Conservation (phyloP, 768 basidiomycete species). For the Xerocomus brunneocitrinus region DNA sequence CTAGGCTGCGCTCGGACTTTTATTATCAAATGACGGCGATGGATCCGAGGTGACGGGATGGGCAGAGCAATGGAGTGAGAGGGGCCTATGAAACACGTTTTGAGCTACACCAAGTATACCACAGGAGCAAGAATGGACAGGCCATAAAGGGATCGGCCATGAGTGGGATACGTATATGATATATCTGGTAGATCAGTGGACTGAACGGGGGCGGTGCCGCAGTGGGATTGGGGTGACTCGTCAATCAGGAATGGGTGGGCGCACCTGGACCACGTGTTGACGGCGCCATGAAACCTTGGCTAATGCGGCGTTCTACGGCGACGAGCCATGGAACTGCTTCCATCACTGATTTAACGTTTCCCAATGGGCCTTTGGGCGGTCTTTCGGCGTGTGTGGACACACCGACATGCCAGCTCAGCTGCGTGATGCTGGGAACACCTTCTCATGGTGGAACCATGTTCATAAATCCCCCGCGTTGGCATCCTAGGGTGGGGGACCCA, state of each 20-base stretch:
- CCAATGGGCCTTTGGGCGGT: conserved; percentile 11
- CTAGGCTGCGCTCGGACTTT: conserved; percentile 28
- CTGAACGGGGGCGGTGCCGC: conserved; percentile 22
- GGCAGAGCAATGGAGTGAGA: conserved; percentile 23
- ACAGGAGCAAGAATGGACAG: conserved; percentile 24
- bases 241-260: conserved; percentile 22
- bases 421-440: conserved; percentile 8
- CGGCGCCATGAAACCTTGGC: conserved; percentile 33
- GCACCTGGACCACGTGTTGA: conserved; percentile 32
- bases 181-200: conserved; percentile 34
- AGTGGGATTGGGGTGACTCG: conserved; percentile 12
- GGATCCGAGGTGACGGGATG: conserved; percentile 19
- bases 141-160: conserved; percentile 20
- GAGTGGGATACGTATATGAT: conserved; percentile 15
- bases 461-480: conserved; percentile 14
- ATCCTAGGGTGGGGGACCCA: conserved; percentile 3
- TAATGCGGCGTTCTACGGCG: conserved; percentile 30
- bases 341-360: conserved; percentile 28
- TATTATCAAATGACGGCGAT: conserved; percentile 32
- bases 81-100: conserved; percentile 33
- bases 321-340: conserved; percentile 27
- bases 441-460: conserved; percentile 13
- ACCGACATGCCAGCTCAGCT: conserved; percentile 5
- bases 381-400: conserved; percentile 14
- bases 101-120: conserved; percentile 13